Base-by-base conservation (phyloP, 2,329 filamentous ascomycete species). In the Fusarium odoratissimum region DNA sequence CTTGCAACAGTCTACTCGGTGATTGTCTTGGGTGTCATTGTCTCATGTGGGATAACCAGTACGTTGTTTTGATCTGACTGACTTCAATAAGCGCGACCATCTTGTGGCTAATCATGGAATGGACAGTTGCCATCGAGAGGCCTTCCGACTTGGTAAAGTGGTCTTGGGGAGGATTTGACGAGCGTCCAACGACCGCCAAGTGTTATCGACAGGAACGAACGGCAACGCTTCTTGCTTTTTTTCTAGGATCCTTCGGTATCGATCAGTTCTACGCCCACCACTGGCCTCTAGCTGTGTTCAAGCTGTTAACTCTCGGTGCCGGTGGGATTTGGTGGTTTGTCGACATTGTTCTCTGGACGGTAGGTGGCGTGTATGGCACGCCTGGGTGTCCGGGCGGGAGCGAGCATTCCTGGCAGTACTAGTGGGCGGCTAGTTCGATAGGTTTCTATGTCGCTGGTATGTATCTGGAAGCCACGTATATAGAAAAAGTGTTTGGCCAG, bases 201-300 rank as follows among this genome's bases (percentile, higher is more conserved):
- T 75, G 71, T 51, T 75, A 74, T 21, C 52, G 48, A 6, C 73
- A 76, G 44, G 73, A 75, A 48, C 64, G 71, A 16, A 72, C 67
- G 1, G 74, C 71, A 3, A 73, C 74, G 66, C 57, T 74, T 19
- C 74, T 75, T 30, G 38, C 41, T 7, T 33, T 74, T 1, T 60
- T 73, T 28, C 44, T 74, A 1, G 73, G 73, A n/a, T 7, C n/a
- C 9, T 9, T 73, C 5, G 73, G 71, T 11, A 21, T 69, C 11
- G 74, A 75, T 54, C 71, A 76, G 23, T 75, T 62, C 40, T 75
- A 76, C 37, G 74, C 71, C 40, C 57, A 62, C 23, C 72, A 71
- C 38, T 73, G 72, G 70, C 45, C 60, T 2, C 44, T 74, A 3
- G 70, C 67, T n/a, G 28, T 64, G 28, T 71, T 74, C 28, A 76